phyloP scores from a whole-genome alignment of 2,329 filamentous ascomycete species.

The Zymoseptoria pseudotritici region DNA sequence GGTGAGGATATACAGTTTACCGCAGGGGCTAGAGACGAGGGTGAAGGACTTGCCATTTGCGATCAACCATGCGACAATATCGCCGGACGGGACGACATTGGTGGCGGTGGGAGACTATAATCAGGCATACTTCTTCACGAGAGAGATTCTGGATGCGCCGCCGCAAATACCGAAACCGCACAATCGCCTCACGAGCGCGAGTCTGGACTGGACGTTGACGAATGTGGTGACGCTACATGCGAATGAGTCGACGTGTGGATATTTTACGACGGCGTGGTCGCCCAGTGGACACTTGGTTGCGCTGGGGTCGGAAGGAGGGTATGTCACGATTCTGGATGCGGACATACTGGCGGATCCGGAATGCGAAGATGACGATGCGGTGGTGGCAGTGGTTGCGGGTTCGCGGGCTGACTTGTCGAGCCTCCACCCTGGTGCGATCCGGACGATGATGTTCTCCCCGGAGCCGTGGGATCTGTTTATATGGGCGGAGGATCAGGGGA shows the following conservation, averaged over 20 bases:
- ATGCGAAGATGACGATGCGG: slow-evolving; percentile 48
- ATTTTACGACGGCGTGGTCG: slow-evolving; percentile 73
- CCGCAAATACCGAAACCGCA: slow-evolving; percentile 33
- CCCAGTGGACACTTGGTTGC: slow-evolving; percentile 63
- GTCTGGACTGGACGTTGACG: slow-evolving; percentile 35
- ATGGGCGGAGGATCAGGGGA: slow-evolving; percentile 84
- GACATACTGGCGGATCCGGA: slow-evolving; percentile 31
- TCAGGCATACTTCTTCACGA: slow-evolving; percentile 73
- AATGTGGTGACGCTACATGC: slow-evolving; percentile 37
- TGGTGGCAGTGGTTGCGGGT: slow-evolving; percentile 70
- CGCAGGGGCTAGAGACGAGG: slow-evolving; percentile 59
- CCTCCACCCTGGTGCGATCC: slow-evolving; percentile 60
- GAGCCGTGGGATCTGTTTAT: slow-evolving; percentile 84
- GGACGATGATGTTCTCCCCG: slow-evolving; percentile 87
- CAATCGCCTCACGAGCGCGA: slow-evolving; percentile 28
- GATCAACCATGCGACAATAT: slow-evolving; percentile 92
- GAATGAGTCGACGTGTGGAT: slow-evolving; percentile 44
- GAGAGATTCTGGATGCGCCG: slow-evolving; percentile 31
- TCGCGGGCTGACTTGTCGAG: slow-evolving; percentile 58
- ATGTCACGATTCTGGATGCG: slow-evolving; percentile 67
- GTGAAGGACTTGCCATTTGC: slow-evolving; percentile 69
- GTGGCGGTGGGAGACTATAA: slow-evolving; percentile 83
- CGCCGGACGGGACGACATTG: slow-evolving; percentile 73
- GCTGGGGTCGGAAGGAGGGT: slow-evolving; percentile 71
- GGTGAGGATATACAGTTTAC: slow-evolving; percentile 73